Conservation (phyloP, 2,329 filamentous ascomycete genomes). For the Botryotinia narcissicola region DNA sequence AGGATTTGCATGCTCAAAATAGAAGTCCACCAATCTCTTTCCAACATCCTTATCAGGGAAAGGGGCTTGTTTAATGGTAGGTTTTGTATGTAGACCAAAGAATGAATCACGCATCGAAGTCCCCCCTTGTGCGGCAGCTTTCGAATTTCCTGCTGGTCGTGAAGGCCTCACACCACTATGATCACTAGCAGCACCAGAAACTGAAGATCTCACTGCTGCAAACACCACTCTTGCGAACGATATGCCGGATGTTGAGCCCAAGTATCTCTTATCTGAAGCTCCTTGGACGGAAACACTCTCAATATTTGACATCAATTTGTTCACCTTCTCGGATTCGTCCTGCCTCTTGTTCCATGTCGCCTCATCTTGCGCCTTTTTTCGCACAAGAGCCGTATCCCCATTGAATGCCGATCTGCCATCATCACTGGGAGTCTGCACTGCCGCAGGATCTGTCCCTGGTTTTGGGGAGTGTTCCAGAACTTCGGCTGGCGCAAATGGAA, state of each 20-base stretch:
- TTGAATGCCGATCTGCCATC: conserved; percentile 31
- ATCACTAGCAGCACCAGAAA: conserved; percentile 63
- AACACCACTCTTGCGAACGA: conserved; percentile 94
- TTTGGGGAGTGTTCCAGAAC: conserved; percentile 63
- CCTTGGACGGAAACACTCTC: conserved; percentile 77
- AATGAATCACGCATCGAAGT: conserved; percentile 94
- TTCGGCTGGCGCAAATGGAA: conserved; percentile 69
- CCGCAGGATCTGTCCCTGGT: conserved; percentile 35
- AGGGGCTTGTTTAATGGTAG: conserved; percentile 77
- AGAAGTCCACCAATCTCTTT: conserved; percentile 70
- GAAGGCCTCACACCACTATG: conserved; percentile 60
- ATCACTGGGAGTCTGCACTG: conserved; percentile 35
- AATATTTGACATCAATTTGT: conserved; percentile 66
- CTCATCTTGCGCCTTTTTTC: conserved; percentile 33
- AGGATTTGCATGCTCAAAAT: conserved; percentile 95
- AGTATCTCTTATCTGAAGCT: conserved; percentile 73
- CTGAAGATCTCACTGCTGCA: conserved; percentile 78
- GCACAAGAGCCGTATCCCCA: conserved; percentile 22
- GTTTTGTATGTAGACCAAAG: conserved; percentile 91
- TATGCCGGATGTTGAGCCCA: conserved; percentile 84
- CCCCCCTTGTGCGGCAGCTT: conserved; percentile 47
- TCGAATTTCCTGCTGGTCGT: conserved; percentile 48
- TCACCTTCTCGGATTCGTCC: conserved; percentile 59
- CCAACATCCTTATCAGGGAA: conserved; percentile 80
- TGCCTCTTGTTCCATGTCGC: conserved; percentile 44